Evolutionary conservation across 202 grass and related monocot species (phyloP).

Genomic region (Eragrostis tef): DNA sequence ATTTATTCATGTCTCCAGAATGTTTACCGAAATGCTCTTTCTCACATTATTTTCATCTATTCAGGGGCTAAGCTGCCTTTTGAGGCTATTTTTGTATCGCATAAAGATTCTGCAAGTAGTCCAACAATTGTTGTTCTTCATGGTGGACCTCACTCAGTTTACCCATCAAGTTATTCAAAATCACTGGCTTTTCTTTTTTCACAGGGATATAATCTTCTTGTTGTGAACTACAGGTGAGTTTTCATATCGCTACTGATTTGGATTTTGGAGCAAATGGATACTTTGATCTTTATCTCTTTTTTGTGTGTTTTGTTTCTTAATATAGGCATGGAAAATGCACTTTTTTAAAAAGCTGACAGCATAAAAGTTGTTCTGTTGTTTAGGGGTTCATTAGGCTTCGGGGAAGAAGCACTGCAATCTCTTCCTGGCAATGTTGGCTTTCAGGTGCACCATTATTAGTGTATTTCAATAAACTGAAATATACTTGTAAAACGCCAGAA

Average conservation of each 20-base stretch:
- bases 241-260: not conserved
- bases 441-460: constrained; percentile 57
- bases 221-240: constrained; percentile 85
- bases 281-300: constrained; percentile 17
- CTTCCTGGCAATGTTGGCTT: constrained; percentile 81
- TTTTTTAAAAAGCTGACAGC: constrained; percentile 10
- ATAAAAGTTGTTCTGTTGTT: constrained; percentile 16
- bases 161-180: constrained; percentile 82
- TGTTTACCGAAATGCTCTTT: constrained; percentile 11
- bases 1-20: constrained; percentile 34
- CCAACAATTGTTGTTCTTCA: constrained; percentile 90
- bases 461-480: constrained; percentile 33
- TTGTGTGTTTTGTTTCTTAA: not conserved
- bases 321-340: constrained; percentile 17
- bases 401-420: constrained; percentile 96
- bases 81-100: constrained; percentile 83
- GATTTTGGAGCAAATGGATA: not conserved
- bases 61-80: constrained; percentile 79
- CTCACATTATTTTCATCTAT: constrained; percentile 24
- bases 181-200: constrained; percentile 85
- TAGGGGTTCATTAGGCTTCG: constrained; percentile 90
- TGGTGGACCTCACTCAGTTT: constrained; percentile 86
- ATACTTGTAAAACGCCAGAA: constrained; percentile 1
- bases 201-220: constrained; percentile 80
- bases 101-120: constrained; percentile 60